Percentiles rank a stretch among this genome's conserved stretches.
phyloP scores from a whole-genome alignment of 495 filamentous ascomycete species.

The Xylaria sp. region DNA sequence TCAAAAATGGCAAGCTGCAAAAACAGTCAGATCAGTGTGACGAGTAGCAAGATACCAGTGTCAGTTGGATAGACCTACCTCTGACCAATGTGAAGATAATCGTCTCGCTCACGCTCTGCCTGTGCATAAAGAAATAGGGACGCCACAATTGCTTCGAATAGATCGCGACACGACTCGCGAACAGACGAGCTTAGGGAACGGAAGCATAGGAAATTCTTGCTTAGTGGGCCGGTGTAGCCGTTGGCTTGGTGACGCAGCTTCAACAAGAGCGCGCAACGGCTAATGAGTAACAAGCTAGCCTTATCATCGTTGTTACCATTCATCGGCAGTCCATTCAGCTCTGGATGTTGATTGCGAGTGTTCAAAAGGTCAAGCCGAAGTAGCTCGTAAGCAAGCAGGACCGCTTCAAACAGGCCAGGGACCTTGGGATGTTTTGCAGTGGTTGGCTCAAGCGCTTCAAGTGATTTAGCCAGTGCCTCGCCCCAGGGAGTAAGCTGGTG shows the following conservation, averaged over 20 bases:
- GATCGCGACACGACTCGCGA: constrained; percentile 76
- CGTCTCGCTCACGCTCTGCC: constrained; percentile 70
- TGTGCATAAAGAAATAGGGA: constrained; percentile 81
- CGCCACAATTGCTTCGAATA: constrained; percentile 81
- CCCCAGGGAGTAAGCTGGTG: constrained; percentile 89
- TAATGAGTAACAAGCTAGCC: constrained; percentile 76
- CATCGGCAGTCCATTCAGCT: constrained; percentile 58
- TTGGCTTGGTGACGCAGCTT: constrained; percentile 82
- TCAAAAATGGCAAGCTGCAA: constrained; percentile 80
- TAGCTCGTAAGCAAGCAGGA: constrained; percentile 79
- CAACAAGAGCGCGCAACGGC: constrained; percentile 81
- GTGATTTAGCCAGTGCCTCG: constrained; percentile 71
- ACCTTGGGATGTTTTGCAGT: constrained; percentile 66
- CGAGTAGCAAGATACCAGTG: background rate
- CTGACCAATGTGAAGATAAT: constrained; percentile 73
- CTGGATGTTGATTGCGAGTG: constrained; percentile 59
- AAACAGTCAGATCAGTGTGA: constrained; percentile 41
- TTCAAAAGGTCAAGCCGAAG: constrained; percentile 80
- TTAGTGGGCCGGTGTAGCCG: constrained; percentile 94
- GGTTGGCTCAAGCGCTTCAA: constrained; percentile 65
- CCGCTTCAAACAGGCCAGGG: constrained; percentile 50
- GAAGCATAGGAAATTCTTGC: constrained; percentile 86
- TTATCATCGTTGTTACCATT: constrained; percentile 64
- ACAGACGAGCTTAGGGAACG: constrained; percentile 82
- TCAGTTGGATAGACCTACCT: constrained; percentile 60